Conservation (phyloP, 495 filamentous ascomycete genomes). For the Podospora conica region DNA sequence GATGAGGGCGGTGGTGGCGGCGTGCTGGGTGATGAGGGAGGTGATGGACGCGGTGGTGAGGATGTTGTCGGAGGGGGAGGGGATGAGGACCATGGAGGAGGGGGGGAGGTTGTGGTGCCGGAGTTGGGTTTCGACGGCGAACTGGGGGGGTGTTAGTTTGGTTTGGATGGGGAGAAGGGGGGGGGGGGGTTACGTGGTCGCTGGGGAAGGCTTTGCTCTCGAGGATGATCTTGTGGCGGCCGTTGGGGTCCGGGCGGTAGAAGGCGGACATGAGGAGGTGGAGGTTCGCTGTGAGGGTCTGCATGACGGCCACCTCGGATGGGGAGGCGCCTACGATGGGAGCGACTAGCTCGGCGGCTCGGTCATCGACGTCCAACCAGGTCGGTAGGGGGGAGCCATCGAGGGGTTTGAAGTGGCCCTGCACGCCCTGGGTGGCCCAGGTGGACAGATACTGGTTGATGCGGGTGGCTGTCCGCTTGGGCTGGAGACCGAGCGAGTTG, state of each 20-base stretch:
- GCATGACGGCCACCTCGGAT: slow-evolving; percentile 87
- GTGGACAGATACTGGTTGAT: slow-evolving; percentile 73
- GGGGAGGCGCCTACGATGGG: slow-evolving; percentile 76
- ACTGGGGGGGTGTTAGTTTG: slow-evolving; percentile 42
- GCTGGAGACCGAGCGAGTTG: slow-evolving; percentile 93
- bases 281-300: slow-evolving; percentile 85
- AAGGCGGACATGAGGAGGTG: slow-evolving; percentile 90
- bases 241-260: slow-evolving; percentile 67
- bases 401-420: slow-evolving; percentile 84
- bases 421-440: slow-evolving; percentile 91
- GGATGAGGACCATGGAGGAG: slow-evolving; percentile 67
- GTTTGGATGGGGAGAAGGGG: not conserved
- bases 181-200: slow-evolving; percentile 57
- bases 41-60: slow-evolving; percentile 70
- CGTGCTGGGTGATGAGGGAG: slow-evolving; percentile 68
- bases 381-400: slow-evolving; percentile 66
- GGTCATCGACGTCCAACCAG: slow-evolving; percentile 75
- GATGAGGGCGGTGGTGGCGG: slow-evolving; percentile 67
- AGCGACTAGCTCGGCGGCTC: slow-evolving; percentile 65
- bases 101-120: slow-evolving; percentile 66
- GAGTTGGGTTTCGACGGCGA: slow-evolving; percentile 83
- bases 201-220: slow-evolving; percentile 93
- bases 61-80: slow-evolving; percentile 50
- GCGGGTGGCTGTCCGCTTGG: slow-evolving; percentile 60
- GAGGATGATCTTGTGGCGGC: slow-evolving; percentile 81